Conservation (phyloP, 352 stramenopile genomes). For the Pythium guiyangense region DNA sequence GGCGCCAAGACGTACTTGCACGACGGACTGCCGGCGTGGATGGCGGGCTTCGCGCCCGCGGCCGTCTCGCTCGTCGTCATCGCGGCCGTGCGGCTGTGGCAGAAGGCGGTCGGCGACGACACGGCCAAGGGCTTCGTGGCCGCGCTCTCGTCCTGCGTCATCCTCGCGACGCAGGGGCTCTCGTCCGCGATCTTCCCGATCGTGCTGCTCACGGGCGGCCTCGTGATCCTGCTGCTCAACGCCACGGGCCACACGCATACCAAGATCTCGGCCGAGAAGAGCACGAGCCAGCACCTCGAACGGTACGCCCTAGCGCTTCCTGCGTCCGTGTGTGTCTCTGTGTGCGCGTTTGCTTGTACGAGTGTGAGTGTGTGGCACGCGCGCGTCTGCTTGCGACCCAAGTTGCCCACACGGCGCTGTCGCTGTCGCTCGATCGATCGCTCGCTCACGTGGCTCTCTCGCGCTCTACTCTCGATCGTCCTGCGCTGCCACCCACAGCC, state of each 20-base stretch:
- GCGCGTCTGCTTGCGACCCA: no score
- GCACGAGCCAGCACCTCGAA: constrained; percentile 32
- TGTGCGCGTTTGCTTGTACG: no score
- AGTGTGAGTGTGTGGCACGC: no score
- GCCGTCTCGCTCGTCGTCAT: constrained; percentile 91
- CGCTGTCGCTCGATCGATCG: no score
- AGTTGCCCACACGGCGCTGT: no score
- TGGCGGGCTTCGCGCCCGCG: constrained; percentile 82
- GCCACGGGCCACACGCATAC: constrained; percentile 28
- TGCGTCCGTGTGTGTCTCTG: neutral
- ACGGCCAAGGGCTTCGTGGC: constrained; percentile 61
- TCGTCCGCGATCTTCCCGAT: no score
- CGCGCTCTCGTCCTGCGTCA: constrained; percentile 56
- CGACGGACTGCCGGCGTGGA: constrained; percentile 70
- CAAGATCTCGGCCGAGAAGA: constrained; percentile 19
- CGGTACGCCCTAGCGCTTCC: constrained; percentile 13
- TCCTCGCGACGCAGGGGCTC: no score
- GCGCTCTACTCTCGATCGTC: neutral
- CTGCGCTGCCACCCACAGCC: constrained; percentile 20
- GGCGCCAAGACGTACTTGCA: constrained; percentile 74
- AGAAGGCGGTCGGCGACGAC: constrained; percentile 61
- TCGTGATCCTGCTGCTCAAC: constrained; percentile 54
- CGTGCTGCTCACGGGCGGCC: constrained; percentile 73
- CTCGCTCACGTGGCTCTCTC: no score
- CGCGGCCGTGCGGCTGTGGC: constrained; percentile 66